phyloP scores from a whole-genome alignment of 768 basidiomycete species.

The Lentinus tigrinus region DNA sequence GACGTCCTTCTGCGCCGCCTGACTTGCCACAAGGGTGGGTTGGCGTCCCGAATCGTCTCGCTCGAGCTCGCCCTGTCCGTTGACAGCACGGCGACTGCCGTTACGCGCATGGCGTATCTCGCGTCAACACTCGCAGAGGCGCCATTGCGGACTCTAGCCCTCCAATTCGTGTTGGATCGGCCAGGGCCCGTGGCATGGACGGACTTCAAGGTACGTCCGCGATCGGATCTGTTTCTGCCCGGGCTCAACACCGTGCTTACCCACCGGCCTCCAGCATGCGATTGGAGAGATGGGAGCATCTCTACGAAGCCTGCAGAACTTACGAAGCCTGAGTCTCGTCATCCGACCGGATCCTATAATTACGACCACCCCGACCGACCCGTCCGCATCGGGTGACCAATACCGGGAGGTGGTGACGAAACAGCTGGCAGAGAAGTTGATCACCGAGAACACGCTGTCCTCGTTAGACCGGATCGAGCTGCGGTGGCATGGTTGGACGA shows the following conservation, averaged over 20 bases:
- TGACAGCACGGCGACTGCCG: neutral
- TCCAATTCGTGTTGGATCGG: conserved; percentile 6
- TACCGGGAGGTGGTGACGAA: conserved; percentile 11
- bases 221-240: neutral
- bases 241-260: neutral
- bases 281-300: conserved; percentile 16
- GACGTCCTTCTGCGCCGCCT: neutral
- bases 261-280: conserved; percentile 4
- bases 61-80: conserved; percentile 11
- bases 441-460: conserved; percentile 1
- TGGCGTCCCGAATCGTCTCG: neutral
- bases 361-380: neutral
- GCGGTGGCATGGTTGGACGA: conserved; percentile 24
- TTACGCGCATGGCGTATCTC: conserved; percentile 6
- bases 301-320: conserved; percentile 5
- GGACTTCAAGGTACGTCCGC: conserved; percentile 13
- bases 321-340: conserved; percentile 19
- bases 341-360: conserved; percentile 22
- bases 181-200: conserved; percentile 12
- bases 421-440: conserved; percentile 10
- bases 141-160: neutral
- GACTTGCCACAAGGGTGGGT: neutral
- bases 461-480: conserved; percentile 19
- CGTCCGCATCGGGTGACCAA: neutral
- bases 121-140: conserved; percentile 6